Base-by-base conservation (phyloP, 73 alveolate genomes). In the Paramecium primaurelia region DNA sequence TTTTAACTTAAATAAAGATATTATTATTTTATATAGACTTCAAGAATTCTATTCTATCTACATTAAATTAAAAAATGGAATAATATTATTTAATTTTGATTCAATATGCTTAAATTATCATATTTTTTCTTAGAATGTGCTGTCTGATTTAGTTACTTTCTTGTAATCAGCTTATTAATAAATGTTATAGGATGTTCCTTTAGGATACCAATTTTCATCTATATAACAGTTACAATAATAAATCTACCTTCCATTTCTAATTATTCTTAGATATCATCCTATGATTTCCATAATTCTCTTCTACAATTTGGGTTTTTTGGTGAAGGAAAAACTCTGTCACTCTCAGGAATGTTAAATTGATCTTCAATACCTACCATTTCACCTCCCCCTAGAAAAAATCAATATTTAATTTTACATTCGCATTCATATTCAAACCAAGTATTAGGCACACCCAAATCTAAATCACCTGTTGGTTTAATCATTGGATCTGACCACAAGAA, bases 361-460 rank as follows among this genome's bases (percentile, higher is more conserved):
- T 97, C 99, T 77, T 94, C 96, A 45, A 96, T 26, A 28, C 91
- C 71, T 14, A 44, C 71, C 91, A 80, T 80, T 80, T 80, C 91
- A 44, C 91, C 91, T 32, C 77, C 75, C 91, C 95, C 95, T 95
- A 93, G 73, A 36, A 44, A 80, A 22, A 37, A 80, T 34, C 80
- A 95, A 58, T 80, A 30, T 68, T 92, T 86, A 60, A 54, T 37
- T 49, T 92, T 95, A 77, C 94, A 89, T 89, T 89, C 94, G 49
- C 69, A 58, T 87, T 97, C 99, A 84, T 97, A 97, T 88, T 97
- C 99, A 92, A 97, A 97, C 98, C 98, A 97, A n/a, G 99, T 86
- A 93, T 94, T 95, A 30, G 99, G 99, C 8, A 97, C 98, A 54
- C 98, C 98, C 93, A 97, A 89, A 88, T 97, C 99, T 60, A 94